Base-by-base conservation (phyloP, 179 eudicot genomes). In the Silene coronaria region DNA sequence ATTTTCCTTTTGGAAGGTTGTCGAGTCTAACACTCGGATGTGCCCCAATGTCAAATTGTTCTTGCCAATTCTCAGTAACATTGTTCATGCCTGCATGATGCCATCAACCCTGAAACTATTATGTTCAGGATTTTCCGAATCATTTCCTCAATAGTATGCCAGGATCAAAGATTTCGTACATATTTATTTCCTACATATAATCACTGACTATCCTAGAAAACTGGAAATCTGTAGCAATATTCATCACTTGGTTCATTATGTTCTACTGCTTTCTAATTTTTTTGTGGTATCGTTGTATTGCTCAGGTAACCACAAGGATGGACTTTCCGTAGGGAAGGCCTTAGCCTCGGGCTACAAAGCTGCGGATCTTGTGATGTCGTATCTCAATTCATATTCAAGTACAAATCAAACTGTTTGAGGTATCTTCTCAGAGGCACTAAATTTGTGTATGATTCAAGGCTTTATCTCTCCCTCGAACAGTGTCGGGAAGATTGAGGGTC, bases 261-360 rank as follows among this genome's bases (percentile, higher is more conserved):
- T 24, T 28, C 53, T 27, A 27, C 17, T 23, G 67, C 42, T 65
- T 19, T 65, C 59, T 34, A 19, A 60, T 32, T 13, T 1, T 55
- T 55, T 55, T 17, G 59, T 55, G 59, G 16, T 8, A 6, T 26
- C 26, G 6, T 10, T 32, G 23, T 1, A 24, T 4, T 48, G 1
- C 21, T 60, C 77, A 94, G 98, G 98, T 78, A 95, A 95, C 84
- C 92, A 95, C 80, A 89, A 86, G 82, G 95, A 87, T 79, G 99
- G 99, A 72, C 85, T 95, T 26, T 89, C 99, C n/a, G 99, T 95
- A 55, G 99, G 97, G 48, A 95, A 92, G 85, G 90, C 99, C 27
- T 67, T 95, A 80, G 83, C 95, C 21, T 89, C 95, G 0, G 99
- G 99, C 48, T 89, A 85, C 87, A 86, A 84, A 80, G 97, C 97